These are phyloP conservation scores for Aureobasidium sp. DNA, from an alignment of 2,329 filamentous ascomycete genomes.

Conservation along the genomic window DNA sequence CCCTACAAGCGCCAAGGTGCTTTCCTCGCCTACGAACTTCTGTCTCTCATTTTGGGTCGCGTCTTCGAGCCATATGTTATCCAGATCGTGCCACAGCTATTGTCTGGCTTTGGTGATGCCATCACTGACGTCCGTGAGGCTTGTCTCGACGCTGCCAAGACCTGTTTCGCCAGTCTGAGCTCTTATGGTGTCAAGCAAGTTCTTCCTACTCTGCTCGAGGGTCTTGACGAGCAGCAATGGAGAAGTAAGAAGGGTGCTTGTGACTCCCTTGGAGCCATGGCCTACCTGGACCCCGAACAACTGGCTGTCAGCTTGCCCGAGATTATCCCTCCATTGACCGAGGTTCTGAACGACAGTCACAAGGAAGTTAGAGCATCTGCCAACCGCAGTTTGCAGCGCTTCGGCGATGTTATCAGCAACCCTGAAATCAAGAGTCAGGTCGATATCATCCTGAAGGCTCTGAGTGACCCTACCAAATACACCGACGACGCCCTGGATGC, in stretches of 20 bases:
- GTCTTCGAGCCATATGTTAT: constrained; percentile 96
- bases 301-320: constrained; percentile 85
- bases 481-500: constrained; percentile 90
- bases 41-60: constrained; percentile 76
- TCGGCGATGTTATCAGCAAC: constrained; percentile 97
- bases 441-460: constrained; percentile 82
- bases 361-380: constrained; percentile 90
- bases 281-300: constrained; percentile 92
- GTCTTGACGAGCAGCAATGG: constrained; percentile 93
- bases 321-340: constrained; percentile 91
- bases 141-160: constrained; percentile 85
- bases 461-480: constrained; percentile 95
- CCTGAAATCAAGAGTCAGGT: constrained; percentile 93
- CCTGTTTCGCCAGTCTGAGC: constrained; percentile 85
- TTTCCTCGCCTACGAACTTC: constrained; percentile 80
- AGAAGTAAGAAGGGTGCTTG: constrained; percentile 97
- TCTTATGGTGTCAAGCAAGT: constrained; percentile 95
- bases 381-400: constrained; percentile 92
- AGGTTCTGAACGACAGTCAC: constrained; percentile 92
- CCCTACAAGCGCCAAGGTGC: constrained; percentile 79
- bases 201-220: constrained; percentile 79
- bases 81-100: constrained; percentile 82
- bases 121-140: constrained; percentile 86
- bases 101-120: constrained; percentile 80
- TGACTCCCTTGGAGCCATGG: constrained; percentile 94